These are phyloP conservation scores for Hymenoscyphus infarciens DNA, from an alignment of 2,329 filamentous ascomycete genomes.

Conservation along the genomic window DNA sequence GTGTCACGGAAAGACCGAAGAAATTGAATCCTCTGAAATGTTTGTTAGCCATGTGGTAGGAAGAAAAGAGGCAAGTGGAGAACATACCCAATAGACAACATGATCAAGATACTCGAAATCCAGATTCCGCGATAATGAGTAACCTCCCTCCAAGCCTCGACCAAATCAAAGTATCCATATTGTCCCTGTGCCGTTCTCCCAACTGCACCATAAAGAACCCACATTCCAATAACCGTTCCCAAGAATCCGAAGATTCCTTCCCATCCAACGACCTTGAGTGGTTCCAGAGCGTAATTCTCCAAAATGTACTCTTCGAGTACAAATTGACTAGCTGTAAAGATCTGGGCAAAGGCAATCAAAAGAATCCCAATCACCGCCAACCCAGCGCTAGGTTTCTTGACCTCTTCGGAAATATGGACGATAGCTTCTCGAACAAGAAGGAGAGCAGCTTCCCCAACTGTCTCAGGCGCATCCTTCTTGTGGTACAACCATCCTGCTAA, in stretches of 20 bases:
- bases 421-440: slow-evolving; percentile 40
- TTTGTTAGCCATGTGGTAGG: slow-evolving; percentile 14
- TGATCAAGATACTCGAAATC: slow-evolving; percentile 80
- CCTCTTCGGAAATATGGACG: slow-evolving; percentile 40
- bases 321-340: slow-evolving; percentile 96
- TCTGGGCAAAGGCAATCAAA: slow-evolving; percentile 88
- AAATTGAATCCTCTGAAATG: slow-evolving; percentile 85
- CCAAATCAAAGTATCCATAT: slow-evolving; percentile 86
- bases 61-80: background rate
- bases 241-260: slow-evolving; percentile 88
- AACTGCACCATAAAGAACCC: slow-evolving; percentile 72
- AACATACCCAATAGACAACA: slow-evolving; percentile 92
- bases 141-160: slow-evolving; percentile 81
- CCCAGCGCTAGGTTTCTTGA: slow-evolving; percentile 53
- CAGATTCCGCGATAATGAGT: slow-evolving; percentile 66
- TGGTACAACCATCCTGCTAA: slow-evolving; percentile 80
- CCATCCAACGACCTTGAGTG: slow-evolving; percentile 91
- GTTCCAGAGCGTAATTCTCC: slow-evolving; percentile 66
- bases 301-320: slow-evolving; percentile 94
- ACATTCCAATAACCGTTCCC: slow-evolving; percentile 75
- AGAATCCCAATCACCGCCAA: slow-evolving; percentile 78
- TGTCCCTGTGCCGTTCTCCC: slow-evolving; percentile 70
- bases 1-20: slow-evolving; percentile 91
- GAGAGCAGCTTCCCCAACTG: slow-evolving; percentile 35
- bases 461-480: slow-evolving; percentile 43